Conservation (phyloP, 192 early-diverging fungal genomes). For the Nowakowskiella sp. region DNA sequence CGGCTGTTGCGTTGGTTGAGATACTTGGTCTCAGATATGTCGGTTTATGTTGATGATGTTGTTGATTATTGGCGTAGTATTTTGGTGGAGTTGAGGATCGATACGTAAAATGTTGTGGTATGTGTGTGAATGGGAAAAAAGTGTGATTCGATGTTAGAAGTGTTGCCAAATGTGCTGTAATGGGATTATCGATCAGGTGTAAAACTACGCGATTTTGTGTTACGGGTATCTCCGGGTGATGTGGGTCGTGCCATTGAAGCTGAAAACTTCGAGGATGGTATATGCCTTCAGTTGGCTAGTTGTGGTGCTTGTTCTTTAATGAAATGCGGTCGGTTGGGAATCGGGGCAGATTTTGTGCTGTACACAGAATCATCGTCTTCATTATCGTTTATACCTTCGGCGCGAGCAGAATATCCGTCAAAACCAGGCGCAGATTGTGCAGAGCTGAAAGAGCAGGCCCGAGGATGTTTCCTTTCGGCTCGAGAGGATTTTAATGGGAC, state of each 20-base stretch:
- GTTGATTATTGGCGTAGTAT: slow-evolving; percentile 1
- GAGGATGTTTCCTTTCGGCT: not conserved
- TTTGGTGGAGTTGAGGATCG: slow-evolving; percentile 40
- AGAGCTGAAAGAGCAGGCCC: not conserved
- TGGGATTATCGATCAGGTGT: slow-evolving; percentile 65
- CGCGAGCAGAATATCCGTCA: too few relatives aligned
- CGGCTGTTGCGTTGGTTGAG: too few relatives aligned
- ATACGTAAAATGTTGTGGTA: slow-evolving; percentile 72
- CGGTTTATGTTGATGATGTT: not conserved
- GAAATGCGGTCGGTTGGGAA: not conserved
- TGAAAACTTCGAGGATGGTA: not conserved
- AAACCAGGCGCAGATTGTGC: not conserved
- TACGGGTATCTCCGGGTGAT: not conserved
- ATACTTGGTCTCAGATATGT: too few relatives aligned
- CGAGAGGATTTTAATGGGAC: slow-evolving; percentile 7
- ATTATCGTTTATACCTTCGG: too few relatives aligned
- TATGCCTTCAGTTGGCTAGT: not conserved
- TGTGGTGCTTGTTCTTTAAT: not conserved
- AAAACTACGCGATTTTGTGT: slow-evolving; percentile 34
- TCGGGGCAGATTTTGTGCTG: not conserved
- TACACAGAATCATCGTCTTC: too few relatives aligned
- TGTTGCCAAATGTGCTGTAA: slow-evolving; percentile 81
- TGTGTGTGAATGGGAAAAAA: slow-evolving; percentile 74
- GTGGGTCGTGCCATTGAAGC: not conserved
- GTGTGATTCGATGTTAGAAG: slow-evolving; percentile 80